Percentiles rank a stretch among this genome's conserved stretches.
These are phyloP conservation scores for Vigna nakashimae DNA, from an alignment of 306 rosid species.

Conservation along the genomic window DNA sequence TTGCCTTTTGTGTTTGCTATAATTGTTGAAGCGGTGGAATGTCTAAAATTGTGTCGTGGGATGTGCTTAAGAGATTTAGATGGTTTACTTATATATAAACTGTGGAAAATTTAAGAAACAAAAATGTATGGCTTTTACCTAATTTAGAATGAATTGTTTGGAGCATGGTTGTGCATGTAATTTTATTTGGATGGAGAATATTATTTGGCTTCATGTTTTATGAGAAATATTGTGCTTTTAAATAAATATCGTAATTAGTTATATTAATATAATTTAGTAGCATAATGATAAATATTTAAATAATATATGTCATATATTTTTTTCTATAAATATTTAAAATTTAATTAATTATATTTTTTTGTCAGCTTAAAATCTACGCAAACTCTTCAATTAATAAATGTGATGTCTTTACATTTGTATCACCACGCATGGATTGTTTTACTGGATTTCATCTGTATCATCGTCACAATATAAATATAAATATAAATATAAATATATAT, in stretches of 20 bases:
- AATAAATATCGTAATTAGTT: not conserved
- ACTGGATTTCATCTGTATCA: no score
- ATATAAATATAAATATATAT: not conserved
- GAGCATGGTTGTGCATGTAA: not conserved
- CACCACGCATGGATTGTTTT: not conserved
- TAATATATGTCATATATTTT: no score
- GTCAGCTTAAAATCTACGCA: no score
- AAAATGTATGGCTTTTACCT: slow-evolving; percentile 9
- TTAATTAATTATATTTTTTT: no score
- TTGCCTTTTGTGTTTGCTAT: slow-evolving; percentile 22
- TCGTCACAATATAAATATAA: no score
- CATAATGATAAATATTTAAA: not conserved
- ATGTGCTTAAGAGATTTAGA: not conserved
- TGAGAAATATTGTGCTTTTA: not conserved
- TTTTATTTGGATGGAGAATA: not conserved
- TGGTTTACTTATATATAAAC: slow-evolving; percentile 13
- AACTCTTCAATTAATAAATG: not conserved
- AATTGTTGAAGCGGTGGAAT: not conserved
- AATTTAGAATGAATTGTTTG: slow-evolving; percentile 7
- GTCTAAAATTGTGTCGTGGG: slow-evolving; percentile 8
- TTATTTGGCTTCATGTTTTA: not conserved
- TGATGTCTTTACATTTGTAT: no score
- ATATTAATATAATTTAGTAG: not conserved
- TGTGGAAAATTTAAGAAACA: not conserved
- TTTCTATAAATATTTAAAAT: no score